Conservation (phyloP, 2,329 filamentous ascomycete genomes). For the Pseudogymnoascus sp. region DNA sequence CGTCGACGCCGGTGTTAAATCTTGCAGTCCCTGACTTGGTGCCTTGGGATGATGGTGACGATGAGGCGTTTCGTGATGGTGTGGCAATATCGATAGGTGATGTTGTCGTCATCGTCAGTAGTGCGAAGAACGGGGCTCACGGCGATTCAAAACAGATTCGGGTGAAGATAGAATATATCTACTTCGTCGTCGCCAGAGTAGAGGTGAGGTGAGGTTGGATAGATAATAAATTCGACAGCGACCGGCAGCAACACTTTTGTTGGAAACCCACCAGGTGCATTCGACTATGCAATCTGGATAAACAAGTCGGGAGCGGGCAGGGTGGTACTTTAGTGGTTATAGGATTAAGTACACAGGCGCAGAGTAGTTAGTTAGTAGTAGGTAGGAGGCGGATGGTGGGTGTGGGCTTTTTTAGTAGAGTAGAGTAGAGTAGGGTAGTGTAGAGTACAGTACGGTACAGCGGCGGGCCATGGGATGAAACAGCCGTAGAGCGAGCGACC, state of each 20-base stretch:
- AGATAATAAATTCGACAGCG: neutral
- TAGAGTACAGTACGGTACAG: neutral
- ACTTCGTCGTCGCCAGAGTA: slow-evolving; percentile 1
- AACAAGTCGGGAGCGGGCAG: slow-evolving; percentile 8
- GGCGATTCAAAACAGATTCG: neutral
- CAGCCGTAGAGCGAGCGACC: slow-evolving; percentile 5
- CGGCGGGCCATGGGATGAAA: slow-evolving; percentile 5
- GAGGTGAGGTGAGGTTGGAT: neutral
- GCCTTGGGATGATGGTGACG: slow-evolving; percentile 33
- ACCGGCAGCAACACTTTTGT: neutral
- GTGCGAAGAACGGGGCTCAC: neutral
- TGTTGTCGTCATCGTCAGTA: slow-evolving; percentile 27
- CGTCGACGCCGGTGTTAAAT: slow-evolving; percentile 24
- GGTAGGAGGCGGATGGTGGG: neutral
- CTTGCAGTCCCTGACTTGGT: slow-evolving; percentile 17
- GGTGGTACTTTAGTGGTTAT: slow-evolving; percentile 8
- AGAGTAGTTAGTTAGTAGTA: neutral
- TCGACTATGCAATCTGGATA: slow-evolving; percentile 8
- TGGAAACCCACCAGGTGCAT: slow-evolving; percentile 10
- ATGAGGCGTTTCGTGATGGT: slow-evolving; percentile 28
- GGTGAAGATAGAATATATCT: neutral
- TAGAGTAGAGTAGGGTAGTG: neutral
- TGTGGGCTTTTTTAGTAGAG: neutral
- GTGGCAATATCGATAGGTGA: slow-evolving; percentile 31
- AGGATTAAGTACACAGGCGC: neutral